Evolutionary conservation across 495 filamentous ascomycete species (phyloP).

Genomic region (Xylaria nigripes): DNA sequence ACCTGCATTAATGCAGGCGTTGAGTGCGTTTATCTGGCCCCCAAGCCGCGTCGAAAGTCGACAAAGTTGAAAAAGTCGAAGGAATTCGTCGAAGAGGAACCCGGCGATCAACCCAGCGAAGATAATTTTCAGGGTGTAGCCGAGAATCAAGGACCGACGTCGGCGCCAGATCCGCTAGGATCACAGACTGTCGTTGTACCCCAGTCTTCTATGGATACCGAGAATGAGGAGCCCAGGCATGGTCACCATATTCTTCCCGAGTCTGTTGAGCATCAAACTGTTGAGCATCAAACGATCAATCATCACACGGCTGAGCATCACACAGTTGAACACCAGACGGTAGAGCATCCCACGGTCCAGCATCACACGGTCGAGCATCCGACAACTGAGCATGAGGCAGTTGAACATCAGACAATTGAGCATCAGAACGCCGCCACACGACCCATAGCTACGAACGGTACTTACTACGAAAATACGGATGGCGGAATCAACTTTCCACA

Average conservation of each 20-base stretch:
- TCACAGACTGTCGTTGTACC: neutral
- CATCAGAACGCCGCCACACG: conserved; percentile 6
- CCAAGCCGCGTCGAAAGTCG: conserved; percentile 22
- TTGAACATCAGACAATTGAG: conserved; percentile 2
- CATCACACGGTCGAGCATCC: neutral
- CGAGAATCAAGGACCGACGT: neutral
- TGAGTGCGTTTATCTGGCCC: conserved; percentile 29
- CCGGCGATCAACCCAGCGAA: conserved; percentile 8
- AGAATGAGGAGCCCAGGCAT: conserved; percentile 25
- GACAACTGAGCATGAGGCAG: neutral
- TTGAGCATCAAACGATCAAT: neutral
- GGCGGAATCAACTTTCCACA: conserved; percentile 12
- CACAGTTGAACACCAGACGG: neutral
- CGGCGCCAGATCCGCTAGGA: neutral
- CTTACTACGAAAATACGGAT: conserved; percentile 14
- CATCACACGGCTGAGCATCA: neutral
- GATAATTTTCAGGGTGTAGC: neutral
- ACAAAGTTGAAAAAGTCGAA: conserved; percentile 9
- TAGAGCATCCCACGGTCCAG: neutral
- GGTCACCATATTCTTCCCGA: conserved; percentile 22
- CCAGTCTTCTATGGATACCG: conserved; percentile 11
- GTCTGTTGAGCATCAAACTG: conserved; percentile 10
- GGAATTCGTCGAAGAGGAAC: conserved; percentile 12
- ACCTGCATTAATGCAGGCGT: conserved; percentile 23
- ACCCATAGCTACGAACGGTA: neutral